Conservation (phyloP, 148 eudicot species). For the Nepenthes mirabilis region DNA sequence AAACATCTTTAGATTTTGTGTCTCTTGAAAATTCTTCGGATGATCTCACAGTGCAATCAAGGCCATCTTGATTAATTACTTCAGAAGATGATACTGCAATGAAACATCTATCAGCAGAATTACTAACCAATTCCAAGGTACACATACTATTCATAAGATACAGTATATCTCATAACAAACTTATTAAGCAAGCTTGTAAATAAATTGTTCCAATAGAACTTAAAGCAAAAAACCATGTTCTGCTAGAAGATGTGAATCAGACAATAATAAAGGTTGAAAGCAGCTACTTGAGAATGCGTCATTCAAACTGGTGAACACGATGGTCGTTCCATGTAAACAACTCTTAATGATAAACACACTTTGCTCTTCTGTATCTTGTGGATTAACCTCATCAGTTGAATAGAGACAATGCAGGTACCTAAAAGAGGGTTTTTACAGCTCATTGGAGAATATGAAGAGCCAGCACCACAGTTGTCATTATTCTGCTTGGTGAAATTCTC, state of each 20-base stretch:
- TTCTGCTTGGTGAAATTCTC: conserved; percentile 3
- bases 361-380: neutral
- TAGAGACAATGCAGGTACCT: conserved; percentile 24
- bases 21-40: neutral
- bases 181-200: no score
- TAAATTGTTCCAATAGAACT: no score
- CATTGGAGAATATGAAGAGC: neutral
- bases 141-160: neutral
- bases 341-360: neutral
- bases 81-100: conserved; percentile 7
- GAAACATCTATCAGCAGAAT: conserved; percentile 4
- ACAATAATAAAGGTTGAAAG: neutral
- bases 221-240: no score
- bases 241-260: no score
- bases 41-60: conserved; percentile 8
- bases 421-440: neutral
- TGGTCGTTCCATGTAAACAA: neutral
- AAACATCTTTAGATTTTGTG: conserved; percentile 5
- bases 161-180: no score
- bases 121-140: conserved; percentile 14
- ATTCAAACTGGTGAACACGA: neutral
- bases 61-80: conserved; percentile 7
- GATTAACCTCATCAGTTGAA: neutral
- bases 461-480: conserved; percentile 7
- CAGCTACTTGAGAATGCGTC: neutral